Percentiles rank a stretch among this genome's conserved stretches.
phyloP scores from a whole-genome alignment of 441 rosid genomes.

The Syzygium malaccense region DNA sequence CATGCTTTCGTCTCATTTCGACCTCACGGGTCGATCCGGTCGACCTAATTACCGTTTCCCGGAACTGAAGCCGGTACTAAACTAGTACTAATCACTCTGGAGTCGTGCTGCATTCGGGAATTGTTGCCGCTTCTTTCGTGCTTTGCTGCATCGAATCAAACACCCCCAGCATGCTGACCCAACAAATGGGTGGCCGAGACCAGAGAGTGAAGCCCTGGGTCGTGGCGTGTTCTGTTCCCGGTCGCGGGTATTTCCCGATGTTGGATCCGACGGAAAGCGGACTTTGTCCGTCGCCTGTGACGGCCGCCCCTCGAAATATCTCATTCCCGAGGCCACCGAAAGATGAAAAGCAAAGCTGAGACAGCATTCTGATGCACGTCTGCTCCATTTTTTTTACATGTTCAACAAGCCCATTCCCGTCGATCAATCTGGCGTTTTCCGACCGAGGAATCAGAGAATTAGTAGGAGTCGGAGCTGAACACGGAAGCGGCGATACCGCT shows the following conservation, averaged over 20 bases:
- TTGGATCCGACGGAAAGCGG: background rate
- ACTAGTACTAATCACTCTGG: background rate
- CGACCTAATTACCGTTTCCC: background rate
- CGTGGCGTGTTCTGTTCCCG: background rate
- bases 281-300: background rate
- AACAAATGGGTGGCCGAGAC: background rate
- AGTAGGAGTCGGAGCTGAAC: background rate
- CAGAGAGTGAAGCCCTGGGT: background rate
- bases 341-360: background rate
- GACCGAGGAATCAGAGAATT: background rate
- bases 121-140: background rate
- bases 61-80: background rate
- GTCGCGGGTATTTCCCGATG: background rate
- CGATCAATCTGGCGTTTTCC: background rate
- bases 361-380: background rate
- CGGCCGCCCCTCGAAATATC: background rate
- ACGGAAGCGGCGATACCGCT: background rate
- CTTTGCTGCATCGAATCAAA: background rate
- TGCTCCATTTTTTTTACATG: background rate
- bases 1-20: background rate
- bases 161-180: background rate
- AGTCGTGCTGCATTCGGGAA: background rate
- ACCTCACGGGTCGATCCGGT: background rate
- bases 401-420: background rate
- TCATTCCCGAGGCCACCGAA: background rate